phyloP scores from a whole-genome alignment of 257 asterid genomes.

The Solanum verrucosum region DNA sequence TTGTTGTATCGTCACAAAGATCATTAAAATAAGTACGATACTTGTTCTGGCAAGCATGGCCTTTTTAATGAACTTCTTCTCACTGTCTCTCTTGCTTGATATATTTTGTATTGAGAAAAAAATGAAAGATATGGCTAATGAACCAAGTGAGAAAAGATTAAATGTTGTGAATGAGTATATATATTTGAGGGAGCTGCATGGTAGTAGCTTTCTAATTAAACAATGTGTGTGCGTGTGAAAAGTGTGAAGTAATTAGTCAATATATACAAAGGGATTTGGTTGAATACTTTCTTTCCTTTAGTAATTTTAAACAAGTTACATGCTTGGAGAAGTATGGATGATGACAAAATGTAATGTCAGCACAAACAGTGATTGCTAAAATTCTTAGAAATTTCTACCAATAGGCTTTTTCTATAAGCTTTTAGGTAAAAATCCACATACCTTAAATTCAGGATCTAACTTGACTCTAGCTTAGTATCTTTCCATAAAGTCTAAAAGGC shows the following conservation, averaged over 20 bases:
- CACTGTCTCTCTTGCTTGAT: neutral
- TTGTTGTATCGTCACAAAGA: constrained; percentile 1
- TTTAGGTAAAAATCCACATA: neutral
- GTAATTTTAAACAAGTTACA: neutral
- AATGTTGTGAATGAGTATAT: neutral
- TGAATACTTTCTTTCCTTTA: neutral
- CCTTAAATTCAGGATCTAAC: constrained; percentile 27
- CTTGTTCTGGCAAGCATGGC: constrained; percentile 9
- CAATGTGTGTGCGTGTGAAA: neutral
- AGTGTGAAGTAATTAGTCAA: neutral
- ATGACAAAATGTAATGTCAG: constrained; percentile 5
- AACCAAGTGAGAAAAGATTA: neutral
- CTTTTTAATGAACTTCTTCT: neutral
- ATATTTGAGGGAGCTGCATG: neutral
- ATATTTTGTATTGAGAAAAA: neutral
- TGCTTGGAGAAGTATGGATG: neutral
- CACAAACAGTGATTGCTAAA: neutral
- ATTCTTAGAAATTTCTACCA: constrained; percentile 1
- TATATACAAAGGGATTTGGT: neutral
- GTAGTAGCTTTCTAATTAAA: neutral
- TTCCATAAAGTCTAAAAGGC: neutral
- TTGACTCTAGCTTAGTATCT: constrained; percentile 11
- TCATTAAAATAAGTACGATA: neutral
- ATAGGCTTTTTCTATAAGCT: neutral
- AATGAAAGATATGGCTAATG: neutral